Conservation (phyloP, 768 basidiomycete genomes). For the Obba rivulosa region DNA sequence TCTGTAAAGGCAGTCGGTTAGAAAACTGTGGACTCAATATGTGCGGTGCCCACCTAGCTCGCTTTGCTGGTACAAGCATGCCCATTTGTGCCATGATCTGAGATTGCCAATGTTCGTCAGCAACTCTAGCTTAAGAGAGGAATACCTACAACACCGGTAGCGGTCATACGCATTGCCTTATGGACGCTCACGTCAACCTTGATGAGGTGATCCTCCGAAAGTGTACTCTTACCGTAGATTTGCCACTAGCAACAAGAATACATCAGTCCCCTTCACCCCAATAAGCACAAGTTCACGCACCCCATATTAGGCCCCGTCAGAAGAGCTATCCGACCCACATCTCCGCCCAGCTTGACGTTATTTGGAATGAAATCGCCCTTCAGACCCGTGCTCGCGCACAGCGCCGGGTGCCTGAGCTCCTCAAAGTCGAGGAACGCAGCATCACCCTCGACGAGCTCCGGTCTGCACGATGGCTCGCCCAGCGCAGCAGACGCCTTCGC, state of each 20-base stretch:
- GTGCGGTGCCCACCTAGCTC: constrained; percentile 52
- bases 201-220: not conserved
- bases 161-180: constrained; percentile 92
- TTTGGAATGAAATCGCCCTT: constrained; percentile 86
- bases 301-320: constrained; percentile 93
- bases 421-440: constrained; percentile 83
- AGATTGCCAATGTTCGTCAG: not conserved
- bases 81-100: constrained; percentile 91
- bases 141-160: constrained; percentile 71
- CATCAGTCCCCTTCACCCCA: constrained; percentile 1
- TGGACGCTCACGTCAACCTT: constrained; percentile 6
- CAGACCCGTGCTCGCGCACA: constrained; percentile 57
- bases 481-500: constrained; percentile 86
- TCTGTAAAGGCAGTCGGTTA: constrained; percentile 30
- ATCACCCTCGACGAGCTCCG: constrained; percentile 78
- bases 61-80: constrained; percentile 87
- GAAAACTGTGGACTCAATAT: constrained; percentile 1
- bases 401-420: constrained; percentile 83
- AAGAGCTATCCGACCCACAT: constrained; percentile 69
- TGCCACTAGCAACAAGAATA: constrained; percentile 33
- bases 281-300: constrained; percentile 38
- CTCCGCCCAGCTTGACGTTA: constrained; percentile 79
- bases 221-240: constrained; percentile 57
- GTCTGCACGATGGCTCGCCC: constrained; percentile 92
- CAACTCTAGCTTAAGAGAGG: not conserved